Evolutionary conservation across 331 rosid species (phyloP), one percentile per base, ranked within the genome.

Genomic region (Erythrophleum ivorense): DNA sequence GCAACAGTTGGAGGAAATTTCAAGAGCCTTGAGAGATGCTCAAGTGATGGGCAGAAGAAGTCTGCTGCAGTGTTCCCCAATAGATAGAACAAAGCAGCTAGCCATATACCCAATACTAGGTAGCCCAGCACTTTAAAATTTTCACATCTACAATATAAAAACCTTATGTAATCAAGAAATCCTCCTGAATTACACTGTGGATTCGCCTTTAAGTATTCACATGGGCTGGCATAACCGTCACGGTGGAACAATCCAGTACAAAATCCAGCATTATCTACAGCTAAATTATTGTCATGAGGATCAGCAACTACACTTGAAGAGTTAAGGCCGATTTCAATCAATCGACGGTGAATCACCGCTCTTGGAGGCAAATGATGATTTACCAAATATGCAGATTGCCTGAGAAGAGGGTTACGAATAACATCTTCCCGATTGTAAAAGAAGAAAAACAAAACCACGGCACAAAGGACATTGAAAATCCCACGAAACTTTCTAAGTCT

Each of bases 11-110:
- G 97, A 1, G 99, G 92, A 88, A 96, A 86, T 60, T 91, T 94
- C 92, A 96, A 88, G 75, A 96, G 91, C 89, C 86, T 87, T 0
- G 99, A 96, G 19, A 96, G 92, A 80, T 88, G 91, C 92, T 96
- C 98, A 75, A 96, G 86, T 18, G 97, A 94, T 63, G 91, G 94
- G 75, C 99, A 96, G 66, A 96, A 96, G 81, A 88, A 96, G 66
- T 96, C 99, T 0, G 99, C 99, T 0, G 99, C 99, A 29, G 98
- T 96, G 60, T 96, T 96, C 40, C 99, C 99, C 91, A 96, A 83
- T 5, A 92, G 86, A 88, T 94, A 96, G 90, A 96, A 96, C 92
- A 94, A 78, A 38, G 98, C 94, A 84, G 92, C 97, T 71, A 92
- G 85, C 98, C 98, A 96, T 76, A 90, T 31, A 15, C 74, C 69